Base-by-base conservation (phyloP, 1,284 basidiomycete genomes). In the Singerocomus inundabilis region DNA sequence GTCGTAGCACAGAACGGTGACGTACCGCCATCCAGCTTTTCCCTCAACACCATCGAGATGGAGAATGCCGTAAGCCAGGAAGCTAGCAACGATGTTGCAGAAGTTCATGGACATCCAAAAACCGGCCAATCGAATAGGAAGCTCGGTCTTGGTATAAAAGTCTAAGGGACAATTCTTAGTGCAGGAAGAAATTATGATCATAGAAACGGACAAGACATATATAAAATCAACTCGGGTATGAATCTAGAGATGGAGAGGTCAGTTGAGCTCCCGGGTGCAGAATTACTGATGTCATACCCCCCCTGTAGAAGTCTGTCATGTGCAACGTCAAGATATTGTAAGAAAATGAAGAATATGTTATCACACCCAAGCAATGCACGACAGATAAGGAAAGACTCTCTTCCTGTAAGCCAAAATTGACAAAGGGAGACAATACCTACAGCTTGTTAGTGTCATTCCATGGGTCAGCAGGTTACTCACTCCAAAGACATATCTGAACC, bases 121-220 rank as follows among this genome's bases (percentile, higher is more conserved):
- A 39, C 77, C 69, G 0, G 82, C 77, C 7, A 89, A 69, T 3
- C 88, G 80, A 35, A 87, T 66, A 0, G 85, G 85, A 4, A 90
- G 72, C 60, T 86, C 83, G 6, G 68, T 76, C 63, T 82, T 84
- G 4, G 80, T 85, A 63, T 87, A 87, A 59, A 80, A 88, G 37
- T 62, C 61, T 63, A 13, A 12, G 6, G 15, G 4, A 39, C 4
- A 21, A 31, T 32, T 15, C 1, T 52, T 4, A 49, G 24, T 16
- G 16, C 1, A 32, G 7, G 12, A 24, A 9, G 31, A 2, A 5
- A 26, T 5, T 10, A 25, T 1, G 10, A n/a, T 8, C 1, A 5
- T 21, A 41, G 26, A 2, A 41, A 68, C 74, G 24, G 33, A 79
- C 77, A 87, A 2, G 82, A 84, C 16, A 87, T 66, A 60, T 87